These are phyloP conservation scores for Bauhinia variegata DNA, from an alignment of 306 rosid genomes.

Conservation along the genomic window DNA sequence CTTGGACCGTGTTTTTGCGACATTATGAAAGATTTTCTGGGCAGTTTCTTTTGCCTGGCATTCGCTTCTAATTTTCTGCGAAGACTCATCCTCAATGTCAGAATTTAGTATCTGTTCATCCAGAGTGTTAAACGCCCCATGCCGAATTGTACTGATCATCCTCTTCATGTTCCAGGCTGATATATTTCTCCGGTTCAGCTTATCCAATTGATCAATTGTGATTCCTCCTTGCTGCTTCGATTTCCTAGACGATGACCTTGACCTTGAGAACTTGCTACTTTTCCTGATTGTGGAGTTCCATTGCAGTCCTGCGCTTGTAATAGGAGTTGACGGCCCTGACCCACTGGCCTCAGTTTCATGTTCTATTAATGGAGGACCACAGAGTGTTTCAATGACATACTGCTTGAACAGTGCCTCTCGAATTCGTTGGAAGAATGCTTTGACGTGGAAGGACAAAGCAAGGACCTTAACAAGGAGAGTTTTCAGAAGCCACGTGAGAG, in stretches of 20 bases:
- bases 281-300: not conserved
- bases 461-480: constrained; percentile 59
- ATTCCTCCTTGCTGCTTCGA: constrained; percentile 48
- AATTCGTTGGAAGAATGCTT: constrained; percentile 61
- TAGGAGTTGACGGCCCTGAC: constrained; percentile 17
- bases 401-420: constrained; percentile 61
- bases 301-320: constrained; percentile 22
- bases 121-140: constrained; percentile 53
- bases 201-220: constrained; percentile 55
- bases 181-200: constrained; percentile 52
- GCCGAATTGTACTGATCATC: constrained; percentile 51
- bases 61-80: constrained; percentile 50
- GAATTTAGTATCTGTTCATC: constrained; percentile 55
- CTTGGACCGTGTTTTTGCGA: constrained; percentile 53
- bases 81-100: constrained; percentile 39
- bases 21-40: constrained; percentile 57
- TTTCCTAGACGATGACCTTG: not conserved
- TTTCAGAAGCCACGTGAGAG: constrained; percentile 58
- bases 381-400: constrained; percentile 61
- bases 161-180: constrained; percentile 78
- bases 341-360: constrained; percentile 32
- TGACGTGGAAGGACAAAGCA: constrained; percentile 63
- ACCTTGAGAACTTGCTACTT: constrained; percentile 24
- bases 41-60: constrained; percentile 62
- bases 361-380: constrained; percentile 52